These are phyloP conservation scores for Heliophila coronopifolia DNA, from an alignment of 441 rosid genomes.

Conservation along the genomic window DNA sequence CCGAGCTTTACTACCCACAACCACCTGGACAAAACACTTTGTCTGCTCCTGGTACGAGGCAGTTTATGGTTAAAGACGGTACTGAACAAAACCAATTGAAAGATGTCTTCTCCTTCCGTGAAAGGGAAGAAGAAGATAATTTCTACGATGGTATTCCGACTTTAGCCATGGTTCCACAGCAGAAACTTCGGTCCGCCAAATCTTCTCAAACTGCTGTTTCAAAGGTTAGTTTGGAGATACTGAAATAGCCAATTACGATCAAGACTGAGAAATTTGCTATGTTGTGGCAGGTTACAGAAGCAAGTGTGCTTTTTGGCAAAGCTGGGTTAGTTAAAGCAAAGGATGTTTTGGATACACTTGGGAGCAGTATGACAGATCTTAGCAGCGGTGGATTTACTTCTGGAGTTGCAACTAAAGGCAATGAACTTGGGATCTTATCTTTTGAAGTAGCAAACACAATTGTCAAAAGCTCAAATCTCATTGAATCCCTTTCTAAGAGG, in stretches of 20 bases:
- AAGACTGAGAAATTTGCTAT: background rate
- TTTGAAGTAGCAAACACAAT: slow-evolving; percentile 71
- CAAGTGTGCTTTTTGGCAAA: slow-evolving; percentile 45
- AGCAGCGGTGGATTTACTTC: slow-evolving; percentile 50
- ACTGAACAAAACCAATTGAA: slow-evolving; percentile 30
- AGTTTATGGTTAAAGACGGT: slow-evolving; percentile 32
- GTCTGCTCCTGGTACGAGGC: slow-evolving; percentile 27
- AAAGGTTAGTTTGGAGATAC: slow-evolving; percentile 47
- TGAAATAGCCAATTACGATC: too few species aligned
- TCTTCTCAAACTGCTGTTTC: slow-evolving; percentile 52
- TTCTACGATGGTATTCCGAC: slow-evolving; percentile 61
- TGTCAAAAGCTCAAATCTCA: slow-evolving; percentile 62
- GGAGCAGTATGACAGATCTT: slow-evolving; percentile 67
- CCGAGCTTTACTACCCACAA: slow-evolving; percentile 20
- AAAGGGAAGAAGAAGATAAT: slow-evolving; percentile 28
- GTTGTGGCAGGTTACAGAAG: slow-evolving; percentile 45
- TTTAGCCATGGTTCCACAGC: slow-evolving; percentile 27
- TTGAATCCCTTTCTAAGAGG: slow-evolving; percentile 48
- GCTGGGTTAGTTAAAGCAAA: slow-evolving; percentile 58
- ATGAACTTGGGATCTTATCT: slow-evolving; percentile 50
- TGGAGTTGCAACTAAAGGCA: slow-evolving; percentile 51
- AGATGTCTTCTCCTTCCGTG: slow-evolving; percentile 25
- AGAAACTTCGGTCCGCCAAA: slow-evolving; percentile 43
- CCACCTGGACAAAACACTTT: slow-evolving; percentile 20
- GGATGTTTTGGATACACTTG: slow-evolving; percentile 69